Evolutionary conservation across 768 basidiomycete genomes (phyloP), one percentile per base, ranked within the genome.

Genomic region (Hericium alpestre): DNA sequence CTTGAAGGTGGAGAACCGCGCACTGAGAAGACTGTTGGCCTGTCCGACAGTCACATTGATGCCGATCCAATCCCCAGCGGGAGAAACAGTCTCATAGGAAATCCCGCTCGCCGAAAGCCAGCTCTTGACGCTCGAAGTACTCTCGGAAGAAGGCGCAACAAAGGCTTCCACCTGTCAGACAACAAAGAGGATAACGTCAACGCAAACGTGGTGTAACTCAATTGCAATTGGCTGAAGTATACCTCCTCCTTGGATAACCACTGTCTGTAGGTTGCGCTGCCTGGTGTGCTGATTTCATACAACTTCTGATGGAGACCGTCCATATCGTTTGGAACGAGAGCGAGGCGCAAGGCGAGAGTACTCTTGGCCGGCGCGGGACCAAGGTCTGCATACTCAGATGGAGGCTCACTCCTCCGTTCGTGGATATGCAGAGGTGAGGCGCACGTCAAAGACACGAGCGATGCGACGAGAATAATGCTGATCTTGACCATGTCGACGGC

Each of bases 41-140:
- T 43, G 53, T 25, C 40, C 39, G 13, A 54, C 23, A 12, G 22
- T 54, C 20, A 25, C 22, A 13, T 22, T n/a, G 18, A 54, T 7
- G 25, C 23, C 13, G 53, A 40, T 39, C 60, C 56, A 58, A 46
- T 63, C 62, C 27, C 62, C 59, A 20, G 47, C 55, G 7, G 55
- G 55, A 1, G 62, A 58, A 7, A 54, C 55, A 3, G 57, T 22
- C 18, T 47, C 38, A 13, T 60, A 49, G 22, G 53, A 54, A 16
- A 63, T 15, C 16, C 51, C 53, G 47, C 59, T 56, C 38, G 51
- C 41, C n/a, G 58, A 20, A 10, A 63, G 54, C 58, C 57, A 56
- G 1, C 12, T 6, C 11, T 15, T 56, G 25, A 56, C 47, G 6
- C 37, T 38, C 15, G 43, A 15, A n/a, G 37, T 6, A 15, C 46